A percentile compares a stretch with the other conserved stretches of the same genome.
Conservation (phyloP, 2,329 filamentous ascomycete species). For the Aspergillus glaucus region DNA sequence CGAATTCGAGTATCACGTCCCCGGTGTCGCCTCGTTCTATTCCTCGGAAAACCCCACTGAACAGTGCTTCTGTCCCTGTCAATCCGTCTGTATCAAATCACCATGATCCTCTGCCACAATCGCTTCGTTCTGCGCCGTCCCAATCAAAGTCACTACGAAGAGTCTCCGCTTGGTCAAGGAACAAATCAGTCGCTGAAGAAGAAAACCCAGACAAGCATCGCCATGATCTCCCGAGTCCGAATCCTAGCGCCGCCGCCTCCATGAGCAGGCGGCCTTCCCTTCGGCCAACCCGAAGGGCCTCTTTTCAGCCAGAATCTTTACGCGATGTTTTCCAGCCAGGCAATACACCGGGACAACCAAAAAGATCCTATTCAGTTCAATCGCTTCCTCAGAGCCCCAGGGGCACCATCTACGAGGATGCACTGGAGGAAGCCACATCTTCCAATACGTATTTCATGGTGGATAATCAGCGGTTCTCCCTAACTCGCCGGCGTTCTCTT, state of each 20-base stretch:
- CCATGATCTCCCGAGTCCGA: background rate
- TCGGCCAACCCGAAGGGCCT: constrained; percentile 16
- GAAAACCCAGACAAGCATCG: constrained; percentile 3
- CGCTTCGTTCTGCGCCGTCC: constrained; percentile 15
- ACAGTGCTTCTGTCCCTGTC: constrained; percentile 18
- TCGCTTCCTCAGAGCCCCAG: constrained; percentile 18
- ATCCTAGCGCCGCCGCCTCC: constrained; percentile 1
- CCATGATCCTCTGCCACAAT: constrained; percentile 12
- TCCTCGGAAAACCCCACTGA: constrained; percentile 32
- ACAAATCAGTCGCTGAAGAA: constrained; percentile 6
- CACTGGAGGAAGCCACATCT: constrained; percentile 21
- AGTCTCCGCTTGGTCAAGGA: constrained; percentile 1
- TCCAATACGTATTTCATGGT: constrained; percentile 30
- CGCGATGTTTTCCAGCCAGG: constrained; percentile 10
- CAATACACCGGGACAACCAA: constrained; percentile 13
- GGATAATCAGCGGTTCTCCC: constrained; percentile 27
- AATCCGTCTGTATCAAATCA: constrained; percentile 6
- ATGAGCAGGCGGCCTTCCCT: constrained; percentile 15
- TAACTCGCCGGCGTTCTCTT: constrained; percentile 33
- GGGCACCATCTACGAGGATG: constrained; percentile 18
- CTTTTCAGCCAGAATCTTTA: constrained; percentile 16
- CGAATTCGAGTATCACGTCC: constrained; percentile 4
- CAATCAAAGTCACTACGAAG: constrained; percentile 7
- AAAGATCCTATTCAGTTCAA: constrained; percentile 25
- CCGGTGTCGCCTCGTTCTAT: constrained; percentile 9